Evolutionary conservation across 2,329 filamentous ascomycete species (phyloP).

Genomic region (Stachybotrys chartarum): DNA sequence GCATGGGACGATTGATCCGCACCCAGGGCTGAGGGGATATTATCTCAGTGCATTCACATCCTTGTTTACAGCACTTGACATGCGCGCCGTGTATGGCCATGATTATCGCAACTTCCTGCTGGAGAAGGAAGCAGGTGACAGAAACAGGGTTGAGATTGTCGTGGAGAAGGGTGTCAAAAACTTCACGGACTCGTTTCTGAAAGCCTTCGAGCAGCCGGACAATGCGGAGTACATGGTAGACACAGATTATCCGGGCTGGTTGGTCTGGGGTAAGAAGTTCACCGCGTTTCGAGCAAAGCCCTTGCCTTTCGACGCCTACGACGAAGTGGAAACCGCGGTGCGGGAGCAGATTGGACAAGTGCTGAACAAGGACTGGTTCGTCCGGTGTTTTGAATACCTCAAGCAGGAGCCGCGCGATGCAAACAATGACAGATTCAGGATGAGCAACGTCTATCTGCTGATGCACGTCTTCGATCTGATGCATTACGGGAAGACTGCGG

Average conservation of each 20-base stretch:
- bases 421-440: constrained; percentile 77
- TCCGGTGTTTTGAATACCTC: constrained; percentile 81
- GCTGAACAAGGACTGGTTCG: constrained; percentile 79
- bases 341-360: constrained; percentile 74
- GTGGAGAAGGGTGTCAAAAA: constrained; percentile 68
- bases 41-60: constrained; percentile 72
- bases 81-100: constrained; percentile 78
- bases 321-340: constrained; percentile 67
- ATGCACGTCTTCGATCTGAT: constrained; percentile 88
- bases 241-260: constrained; percentile 87
- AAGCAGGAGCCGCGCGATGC: constrained; percentile 91
- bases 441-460: constrained; percentile 78
- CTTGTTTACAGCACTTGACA: constrained; percentile 79
- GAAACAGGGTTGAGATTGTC: constrained; percentile 66
- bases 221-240: constrained; percentile 81
- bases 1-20: constrained; percentile 78
- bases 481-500: constrained; percentile 67
- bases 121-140: constrained; percentile 64
- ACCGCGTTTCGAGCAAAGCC: constrained; percentile 70
- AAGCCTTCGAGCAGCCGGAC: constrained; percentile 63
- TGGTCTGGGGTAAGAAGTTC: constrained; percentile 89
- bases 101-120: constrained; percentile 81
- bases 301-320: constrained; percentile 61
- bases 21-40: constrained; percentile 75
- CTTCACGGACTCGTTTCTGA: constrained; percentile 74